Conservation (phyloP, 2,329 filamentous ascomycete species). For the Hirsutella rhossiliensis region DNA sequence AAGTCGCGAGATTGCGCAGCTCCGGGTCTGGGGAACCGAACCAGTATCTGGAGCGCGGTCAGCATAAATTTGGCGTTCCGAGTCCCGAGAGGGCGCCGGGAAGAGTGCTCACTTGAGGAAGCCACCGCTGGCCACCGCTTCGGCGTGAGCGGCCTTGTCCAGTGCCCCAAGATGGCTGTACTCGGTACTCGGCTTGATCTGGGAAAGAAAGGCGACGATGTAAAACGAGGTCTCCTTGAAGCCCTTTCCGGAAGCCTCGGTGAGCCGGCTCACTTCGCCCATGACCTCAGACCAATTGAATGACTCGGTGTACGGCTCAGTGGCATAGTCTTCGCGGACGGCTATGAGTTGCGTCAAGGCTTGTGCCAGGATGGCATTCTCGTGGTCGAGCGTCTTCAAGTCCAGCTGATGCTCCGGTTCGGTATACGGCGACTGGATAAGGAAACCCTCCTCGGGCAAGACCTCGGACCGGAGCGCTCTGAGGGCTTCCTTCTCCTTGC, state of each 20-base stretch:
- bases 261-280: conserved; percentile 40
- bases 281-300: conserved; percentile 69
- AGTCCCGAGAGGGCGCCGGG: not conserved
- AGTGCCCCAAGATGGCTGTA: conserved; percentile 57
- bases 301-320: conserved; percentile 55
- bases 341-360: conserved; percentile 55
- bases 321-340: conserved; percentile 61
- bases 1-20: conserved; percentile 72
- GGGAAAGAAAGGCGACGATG: conserved; percentile 73
- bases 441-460: conserved; percentile 12
- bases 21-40: conserved; percentile 63
- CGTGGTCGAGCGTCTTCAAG: conserved; percentile 50
- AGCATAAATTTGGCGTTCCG: conserved; percentile 5
- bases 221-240: conserved; percentile 63
- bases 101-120: conserved; percentile 55
- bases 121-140: conserved; percentile 68
- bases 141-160: conserved; percentile 67
- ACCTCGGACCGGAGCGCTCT: conserved; percentile 13
- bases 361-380: conserved; percentile 58
- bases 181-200: conserved; percentile 54
- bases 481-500: conserved; percentile 12
- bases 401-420: conserved; percentile 60
- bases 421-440: conserved; percentile 68
- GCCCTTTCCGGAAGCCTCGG: conserved; percentile 24
- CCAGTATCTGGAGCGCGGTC: conserved; percentile 54